Percentiles rank a stretch among this genome's conserved stretches.
phyloP scores from a whole-genome alignment of 495 filamentous ascomycete species.

The Penicillium pancosmium region DNA sequence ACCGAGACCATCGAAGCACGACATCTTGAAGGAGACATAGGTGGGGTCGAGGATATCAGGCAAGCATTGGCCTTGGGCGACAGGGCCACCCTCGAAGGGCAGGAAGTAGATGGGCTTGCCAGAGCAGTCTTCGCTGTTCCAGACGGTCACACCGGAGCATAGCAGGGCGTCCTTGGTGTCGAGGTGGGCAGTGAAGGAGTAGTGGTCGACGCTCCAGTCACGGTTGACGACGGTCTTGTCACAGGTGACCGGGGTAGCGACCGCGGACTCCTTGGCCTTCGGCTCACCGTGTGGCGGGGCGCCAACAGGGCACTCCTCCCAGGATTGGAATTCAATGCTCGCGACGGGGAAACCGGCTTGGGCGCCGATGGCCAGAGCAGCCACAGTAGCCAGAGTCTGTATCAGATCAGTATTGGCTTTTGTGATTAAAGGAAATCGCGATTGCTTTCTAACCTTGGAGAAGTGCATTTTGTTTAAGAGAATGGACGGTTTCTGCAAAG shows the following conservation, averaged over 20 bases:
- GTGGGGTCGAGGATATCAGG: conserved; percentile 26
- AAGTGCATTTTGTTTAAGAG: conserved; percentile 19
- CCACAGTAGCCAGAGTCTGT: conserved; percentile 26
- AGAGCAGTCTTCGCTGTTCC: conserved; percentile 30
- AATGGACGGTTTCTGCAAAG: conserved; percentile 9
- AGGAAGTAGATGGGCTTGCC: conserved; percentile 22
- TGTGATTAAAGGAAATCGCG: too few species aligned
- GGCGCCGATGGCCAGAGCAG: conserved; percentile 22
- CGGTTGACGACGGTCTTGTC: conserved; percentile 29
- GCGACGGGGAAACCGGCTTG: conserved; percentile 26
- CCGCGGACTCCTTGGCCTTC: conserved; percentile 17
- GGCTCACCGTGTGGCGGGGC: conserved; percentile 17
- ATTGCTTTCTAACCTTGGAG: conserved; percentile 15
- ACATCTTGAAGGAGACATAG: conserved; percentile 28
- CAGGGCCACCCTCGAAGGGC: conserved; percentile 20
- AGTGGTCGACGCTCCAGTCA: conserved; percentile 32
- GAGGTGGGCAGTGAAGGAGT: conserved; percentile 23
- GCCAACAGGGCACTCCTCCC: conserved; percentile 27
- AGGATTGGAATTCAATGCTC: conserved; percentile 29
- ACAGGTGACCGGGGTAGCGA: conserved; percentile 25
- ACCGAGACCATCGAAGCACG: conserved; percentile 16
- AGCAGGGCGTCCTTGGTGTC: conserved; percentile 28
- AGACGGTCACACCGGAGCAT: conserved; percentile 26
- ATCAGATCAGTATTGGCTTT: conserved; percentile 1
- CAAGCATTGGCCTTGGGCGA: conserved; percentile 24